Evolutionary conservation across 768 basidiomycete genomes (phyloP).

Genomic region (Gelatoporia subvermispora): DNA sequence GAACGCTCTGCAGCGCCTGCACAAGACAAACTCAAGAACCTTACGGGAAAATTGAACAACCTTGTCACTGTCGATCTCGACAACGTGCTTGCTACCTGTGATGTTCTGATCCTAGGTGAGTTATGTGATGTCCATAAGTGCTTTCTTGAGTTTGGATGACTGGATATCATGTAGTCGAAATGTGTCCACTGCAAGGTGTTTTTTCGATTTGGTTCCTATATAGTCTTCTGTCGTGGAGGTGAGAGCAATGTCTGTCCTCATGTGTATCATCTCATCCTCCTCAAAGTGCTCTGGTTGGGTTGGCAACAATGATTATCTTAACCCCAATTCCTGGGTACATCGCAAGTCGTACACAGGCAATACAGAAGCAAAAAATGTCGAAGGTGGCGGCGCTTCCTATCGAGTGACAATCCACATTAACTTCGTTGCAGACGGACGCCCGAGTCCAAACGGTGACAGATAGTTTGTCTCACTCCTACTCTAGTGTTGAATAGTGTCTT

Average conservation of each 20-base stretch:
- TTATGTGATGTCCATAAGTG: not conserved
- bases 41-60: constrained; percentile 74
- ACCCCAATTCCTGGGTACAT: constrained; percentile 40
- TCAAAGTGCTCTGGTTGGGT: constrained; percentile 33
- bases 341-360: constrained; percentile 27
- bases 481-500: constrained; percentile 8
- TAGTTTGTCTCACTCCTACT: constrained; percentile 16
- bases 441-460: constrained; percentile 42
- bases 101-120: constrained; percentile 17
- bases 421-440: constrained; percentile 33
- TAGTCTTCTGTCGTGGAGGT: constrained; percentile 20
- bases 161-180: not conserved
- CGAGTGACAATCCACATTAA: not conserved
- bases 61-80: constrained; percentile 61
- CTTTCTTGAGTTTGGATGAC: not conserved
- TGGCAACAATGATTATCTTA: constrained; percentile 35
- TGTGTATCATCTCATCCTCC: not conserved
- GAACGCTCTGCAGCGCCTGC: not conserved
- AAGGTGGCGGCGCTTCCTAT: constrained; percentile 19
- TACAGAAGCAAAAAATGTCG: constrained; percentile 37
- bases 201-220: constrained; percentile 25
- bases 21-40: constrained; percentile 33
- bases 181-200: constrained; percentile 5
- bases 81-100: constrained; percentile 21
- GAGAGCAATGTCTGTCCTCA: not conserved